These are phyloP conservation scores for Coemansia pectinata DNA, from an alignment of 192 early-diverging fungal species.

Conservation along the genomic window DNA sequence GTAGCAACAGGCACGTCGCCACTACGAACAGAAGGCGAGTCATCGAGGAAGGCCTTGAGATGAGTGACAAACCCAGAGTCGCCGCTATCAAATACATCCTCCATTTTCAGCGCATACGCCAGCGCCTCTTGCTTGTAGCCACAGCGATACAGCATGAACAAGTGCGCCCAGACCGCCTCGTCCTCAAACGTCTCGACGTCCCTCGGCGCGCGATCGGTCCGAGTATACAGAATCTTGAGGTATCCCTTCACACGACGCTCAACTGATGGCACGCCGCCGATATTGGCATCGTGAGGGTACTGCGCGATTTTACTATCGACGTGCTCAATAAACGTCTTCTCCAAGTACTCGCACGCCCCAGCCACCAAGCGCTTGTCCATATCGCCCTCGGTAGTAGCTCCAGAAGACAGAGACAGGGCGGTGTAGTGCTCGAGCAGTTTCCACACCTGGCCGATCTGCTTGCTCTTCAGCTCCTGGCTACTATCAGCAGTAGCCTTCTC, in stretches of 20 bases:
- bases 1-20: conserved; percentile 49
- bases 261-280: conserved; percentile 84
- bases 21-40: conserved; percentile 45
- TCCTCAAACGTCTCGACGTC: conserved; percentile 54
- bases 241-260: conserved; percentile 69
- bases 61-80: conserved; percentile 73
- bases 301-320: conserved; percentile 58
- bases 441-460: conserved; percentile 50
- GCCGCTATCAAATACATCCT: conserved; percentile 57
- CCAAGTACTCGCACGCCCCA: conserved; percentile 46
- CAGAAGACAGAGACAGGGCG: not conserved
- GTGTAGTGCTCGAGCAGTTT: conserved; percentile 22
- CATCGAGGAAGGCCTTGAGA: conserved; percentile 64
- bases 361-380: not conserved
- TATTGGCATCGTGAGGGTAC: conserved; percentile 63
- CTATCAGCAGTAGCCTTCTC: conserved; percentile 39
- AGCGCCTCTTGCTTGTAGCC: conserved; percentile 71
- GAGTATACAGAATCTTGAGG: conserved; percentile 68
- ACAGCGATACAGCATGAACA: conserved; percentile 79
- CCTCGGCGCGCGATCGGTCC: conserved; percentile 54
- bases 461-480: conserved; percentile 43
- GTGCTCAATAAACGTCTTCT: conserved; percentile 57
- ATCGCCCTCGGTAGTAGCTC: not conserved
- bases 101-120: conserved; percentile 62
- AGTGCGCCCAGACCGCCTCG: conserved; percentile 82